These are phyloP conservation scores for Entomortierella beljakovae DNA, from an alignment of 192 early-diverging fungal genomes.

Conservation along the genomic window DNA sequence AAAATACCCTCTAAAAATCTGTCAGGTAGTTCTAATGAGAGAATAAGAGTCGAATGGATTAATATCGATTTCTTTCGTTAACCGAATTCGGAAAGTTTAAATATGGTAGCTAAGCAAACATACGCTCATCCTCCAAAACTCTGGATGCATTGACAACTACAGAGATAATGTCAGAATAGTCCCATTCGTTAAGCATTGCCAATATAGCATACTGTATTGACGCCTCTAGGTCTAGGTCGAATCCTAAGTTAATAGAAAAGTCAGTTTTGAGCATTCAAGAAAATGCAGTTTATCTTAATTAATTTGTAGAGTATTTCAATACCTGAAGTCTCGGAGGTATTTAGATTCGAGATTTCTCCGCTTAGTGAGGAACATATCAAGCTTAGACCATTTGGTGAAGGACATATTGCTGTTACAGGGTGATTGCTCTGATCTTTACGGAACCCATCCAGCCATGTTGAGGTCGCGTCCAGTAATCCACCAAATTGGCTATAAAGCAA, in stretches of 20 bases:
- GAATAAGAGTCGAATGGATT: not conserved
- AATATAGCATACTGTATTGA: conserved; percentile 21
- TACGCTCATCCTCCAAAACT: conserved; percentile 17
- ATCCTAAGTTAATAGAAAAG: conserved; percentile 14
- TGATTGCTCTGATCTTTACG: not conserved
- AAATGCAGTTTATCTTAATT: too few species aligned
- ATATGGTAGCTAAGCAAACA: not conserved
- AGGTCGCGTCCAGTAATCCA: conserved; percentile 24
- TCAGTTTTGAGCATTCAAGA: too few species aligned
- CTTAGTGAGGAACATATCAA: conserved; percentile 11
- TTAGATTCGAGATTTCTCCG: conserved; percentile 23
- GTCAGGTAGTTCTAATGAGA: conserved; percentile 30
- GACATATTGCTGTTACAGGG: conserved; percentile 19
- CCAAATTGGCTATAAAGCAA: conserved; percentile 15
- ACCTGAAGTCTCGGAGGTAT: conserved; percentile 24
- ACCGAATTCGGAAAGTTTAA: not conserved
- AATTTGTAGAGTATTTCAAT: not conserved
- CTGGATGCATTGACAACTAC: conserved; percentile 22
- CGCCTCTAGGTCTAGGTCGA: conserved; percentile 30
- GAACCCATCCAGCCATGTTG: conserved; percentile 34
- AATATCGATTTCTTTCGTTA: too few species aligned
- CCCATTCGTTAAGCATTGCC: conserved; percentile 44
- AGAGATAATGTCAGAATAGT: conserved; percentile 47
- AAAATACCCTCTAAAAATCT: conserved; percentile 38
- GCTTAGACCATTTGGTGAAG: conserved; percentile 39